Base-by-base conservation (phyloP, 2,329 filamentous ascomycete genomes). In the Trichoderma lentiforme region DNA sequence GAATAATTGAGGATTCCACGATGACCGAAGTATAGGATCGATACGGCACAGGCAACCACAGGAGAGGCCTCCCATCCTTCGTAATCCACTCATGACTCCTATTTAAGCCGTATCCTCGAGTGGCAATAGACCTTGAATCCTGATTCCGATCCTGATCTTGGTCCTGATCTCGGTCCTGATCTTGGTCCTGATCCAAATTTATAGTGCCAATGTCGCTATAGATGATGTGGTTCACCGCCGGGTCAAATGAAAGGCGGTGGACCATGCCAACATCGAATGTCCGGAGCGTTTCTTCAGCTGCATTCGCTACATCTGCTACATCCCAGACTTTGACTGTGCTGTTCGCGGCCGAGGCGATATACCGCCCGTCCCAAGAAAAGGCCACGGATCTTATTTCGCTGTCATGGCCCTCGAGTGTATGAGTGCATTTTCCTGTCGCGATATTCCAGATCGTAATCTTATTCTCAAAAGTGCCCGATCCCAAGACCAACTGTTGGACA, bases 1-100 rank as follows among this genome's bases (percentile, higher is more conserved):
- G 1, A 53, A 53, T 0, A 14, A 53, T 53, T 14, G 39, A 43
- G 15, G 39, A n/a, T 9, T 43, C 39, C 15, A 43, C 39, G 39
- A 43, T n/a, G 18, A 43, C 18, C 3, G 15, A 43, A 8, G 36
- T 18, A 12, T 3, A 12, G 18, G 57, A 4, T 28, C 72, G 70
- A 72, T 74, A 73, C 2, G 71, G 71, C 12, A 57, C 32, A 30
- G 73, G 73, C 18, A 75, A 26, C 74, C 74, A 75, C 39, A 75
- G 43, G 21, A 75, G 62, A 36, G 53, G 47, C 36, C 72, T 70
- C n/a, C 64, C 61, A 39, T 73, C 69, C 57, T 73, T 73, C 28
- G 26, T 36, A 63, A 74, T 71, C 72, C 72, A 74, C 11, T 62
- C 36, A 12, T 69, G 7, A 15, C 51, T 34, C 14, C 6, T 8